These are phyloP conservation scores for Alternaria solani DNA, from an alignment of 2,329 filamentous ascomycete genomes.

Conservation along the genomic window DNA sequence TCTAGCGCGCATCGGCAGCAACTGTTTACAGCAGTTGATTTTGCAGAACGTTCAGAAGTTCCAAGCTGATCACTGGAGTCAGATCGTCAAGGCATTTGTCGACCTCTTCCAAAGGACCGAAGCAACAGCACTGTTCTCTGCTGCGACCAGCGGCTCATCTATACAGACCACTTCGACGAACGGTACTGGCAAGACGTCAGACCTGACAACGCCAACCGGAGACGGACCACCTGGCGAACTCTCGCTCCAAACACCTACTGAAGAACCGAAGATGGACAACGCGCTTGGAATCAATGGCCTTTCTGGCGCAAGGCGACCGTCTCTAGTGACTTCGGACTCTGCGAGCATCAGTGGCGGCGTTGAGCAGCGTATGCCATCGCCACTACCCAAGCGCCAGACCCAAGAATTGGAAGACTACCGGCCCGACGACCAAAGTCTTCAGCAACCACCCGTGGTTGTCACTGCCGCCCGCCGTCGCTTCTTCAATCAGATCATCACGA, in stretches of 20 bases:
- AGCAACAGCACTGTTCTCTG: conserved; percentile 92
- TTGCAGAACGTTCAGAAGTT: conserved; percentile 97
- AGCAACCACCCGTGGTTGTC: conserved; percentile 89
- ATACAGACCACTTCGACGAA: conserved; percentile 59
- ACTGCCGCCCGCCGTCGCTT: conserved; percentile 92
- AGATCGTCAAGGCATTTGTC: conserved; percentile 95
- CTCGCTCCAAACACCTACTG: conserved; percentile 42
- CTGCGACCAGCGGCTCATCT: conserved; percentile 63
- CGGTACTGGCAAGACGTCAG: conserved; percentile 52
- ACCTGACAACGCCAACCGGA: conserved; percentile 53
- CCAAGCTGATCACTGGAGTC: conserved; percentile 83
- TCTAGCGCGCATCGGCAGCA: conserved; percentile 95
- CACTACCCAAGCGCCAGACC: conserved; percentile 48
- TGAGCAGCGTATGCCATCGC: conserved; percentile 44
- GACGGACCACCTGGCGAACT: conserved; percentile 47
- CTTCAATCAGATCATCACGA: conserved; percentile 99
- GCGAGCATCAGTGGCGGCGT: conserved; percentile 21
- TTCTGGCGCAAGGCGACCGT: conserved; percentile 36
- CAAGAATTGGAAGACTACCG: conserved; percentile 83
- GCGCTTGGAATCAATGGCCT: conserved; percentile 57
- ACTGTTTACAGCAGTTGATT: conserved; percentile 95
- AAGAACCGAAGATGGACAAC: conserved; percentile 46
- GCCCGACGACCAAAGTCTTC: conserved; percentile 69
- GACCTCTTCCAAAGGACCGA: conserved; percentile 95
- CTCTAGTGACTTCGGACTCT: conserved; percentile 43